Base-by-base conservation (phyloP, 2,329 filamentous ascomycete genomes). In the Nannizziopsis barbatae region DNA sequence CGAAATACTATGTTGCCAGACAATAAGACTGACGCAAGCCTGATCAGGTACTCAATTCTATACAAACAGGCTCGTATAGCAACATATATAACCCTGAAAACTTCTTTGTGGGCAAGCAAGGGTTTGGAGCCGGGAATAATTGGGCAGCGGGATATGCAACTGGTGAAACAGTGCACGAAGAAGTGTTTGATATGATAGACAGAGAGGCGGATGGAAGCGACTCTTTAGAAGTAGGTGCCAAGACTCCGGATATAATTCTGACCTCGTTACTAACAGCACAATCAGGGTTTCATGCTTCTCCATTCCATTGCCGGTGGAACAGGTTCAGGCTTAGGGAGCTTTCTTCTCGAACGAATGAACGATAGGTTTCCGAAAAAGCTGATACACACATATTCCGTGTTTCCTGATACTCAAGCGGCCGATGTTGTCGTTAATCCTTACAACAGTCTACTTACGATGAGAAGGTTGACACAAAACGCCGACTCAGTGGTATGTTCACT, bases 21-120 rank as follows among this genome's bases (percentile, higher is more conserved):
- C 37, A 10, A 18, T 7, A 31, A 18, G 18, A 31, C 30, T 36
- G 12, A 47, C 20, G 35, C 30, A 14, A 7, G 27, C 17, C 46
- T 38, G 20, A 40, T 5, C 54, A 77, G 81, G 84, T 96, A 54
- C 84, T 98, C 62, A 85, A 96, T 63, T 74, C 81, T 53, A 98
- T 98, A 58, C 90, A 96, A 70, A 84, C 83, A 8, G 88, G 92
- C 1, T 83, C 89, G 0, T 98, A 98, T 74, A 87, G 84, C 67
- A 96, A 98, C 66, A 98, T 98, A 52, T 98, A 98, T 77, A 98
- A 98, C 65, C 92, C 92, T 0, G 92, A 98, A 69, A 98, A 98
- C 73, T 95, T 96, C 71, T 98, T 93, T 65, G 80, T 96, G 46
- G 87, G 90, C 59, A 93, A 95, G 65, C 84, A 90, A 69, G 92